phyloP scores from a whole-genome alignment of 495 filamentous ascomycete species.

The Lasiosphaeria ovina region DNA sequence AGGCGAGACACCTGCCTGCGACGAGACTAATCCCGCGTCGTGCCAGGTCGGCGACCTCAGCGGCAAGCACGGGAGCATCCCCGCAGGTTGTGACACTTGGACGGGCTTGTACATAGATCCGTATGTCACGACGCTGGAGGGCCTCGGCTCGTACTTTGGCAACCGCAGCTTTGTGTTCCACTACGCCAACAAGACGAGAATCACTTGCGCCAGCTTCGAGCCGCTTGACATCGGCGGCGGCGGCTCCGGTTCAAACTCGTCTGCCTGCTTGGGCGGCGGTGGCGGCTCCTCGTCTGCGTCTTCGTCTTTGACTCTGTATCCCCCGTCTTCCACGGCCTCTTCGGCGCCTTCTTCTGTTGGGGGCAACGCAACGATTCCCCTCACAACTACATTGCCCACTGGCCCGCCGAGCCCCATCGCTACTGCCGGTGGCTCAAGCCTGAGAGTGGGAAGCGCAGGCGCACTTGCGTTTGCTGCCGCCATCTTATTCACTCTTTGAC shows the following conservation, averaged over 20 bases:
- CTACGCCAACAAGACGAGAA: slow-evolving; percentile 64
- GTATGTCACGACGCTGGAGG: slow-evolving; percentile 61
- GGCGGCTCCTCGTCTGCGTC: background rate
- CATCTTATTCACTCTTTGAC: slow-evolving; percentile 30
- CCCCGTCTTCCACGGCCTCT: background rate
- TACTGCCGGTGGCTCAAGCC: slow-evolving; percentile 13
- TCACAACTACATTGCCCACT: slow-evolving; percentile 7
- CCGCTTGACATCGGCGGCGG: slow-evolving; percentile 16
- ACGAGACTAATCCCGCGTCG: slow-evolving; percentile 57
- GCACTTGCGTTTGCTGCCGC: slow-evolving; percentile 25
- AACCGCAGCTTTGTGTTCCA: slow-evolving; percentile 80
- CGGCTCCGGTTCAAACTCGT: slow-evolving; percentile 10
- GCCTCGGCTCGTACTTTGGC: slow-evolving; percentile 67
- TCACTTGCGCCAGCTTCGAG: slow-evolving; percentile 70
- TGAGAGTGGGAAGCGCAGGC: slow-evolving; percentile 16
- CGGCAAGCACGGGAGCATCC: slow-evolving; percentile 75
- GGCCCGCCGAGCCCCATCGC: slow-evolving; percentile 1
- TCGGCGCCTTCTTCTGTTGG: slow-evolving; percentile 4
- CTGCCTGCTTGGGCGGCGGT: slow-evolving; percentile 1
- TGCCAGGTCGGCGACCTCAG: slow-evolving; percentile 84
- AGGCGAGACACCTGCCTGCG: slow-evolving; percentile 63
- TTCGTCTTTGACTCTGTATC: background rate
- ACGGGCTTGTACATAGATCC: slow-evolving; percentile 58
- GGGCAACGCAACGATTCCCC: background rate
- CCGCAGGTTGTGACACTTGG: slow-evolving; percentile 38